phyloP scores from a whole-genome alignment of 1,284 basidiomycete species.

The Malassezia globosa region DNA sequence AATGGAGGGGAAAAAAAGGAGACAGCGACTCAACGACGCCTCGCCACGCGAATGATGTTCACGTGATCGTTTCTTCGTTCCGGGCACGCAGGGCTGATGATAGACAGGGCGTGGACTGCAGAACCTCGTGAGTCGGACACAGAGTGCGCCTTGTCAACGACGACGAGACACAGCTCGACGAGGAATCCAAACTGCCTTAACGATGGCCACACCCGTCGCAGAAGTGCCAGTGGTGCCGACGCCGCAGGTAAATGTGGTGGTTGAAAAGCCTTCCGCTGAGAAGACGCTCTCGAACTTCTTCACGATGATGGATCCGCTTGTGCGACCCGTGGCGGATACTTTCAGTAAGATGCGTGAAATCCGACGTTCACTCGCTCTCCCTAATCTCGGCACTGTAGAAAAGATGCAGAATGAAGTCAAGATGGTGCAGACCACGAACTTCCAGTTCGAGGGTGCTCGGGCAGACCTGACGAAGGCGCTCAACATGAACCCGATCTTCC shows the following conservation, averaged over 20 bases:
- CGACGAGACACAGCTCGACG: too few relatives aligned
- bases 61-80: too few relatives aligned
- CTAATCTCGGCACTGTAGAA: conserved; percentile 43
- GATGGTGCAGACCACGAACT: conserved; percentile 79
- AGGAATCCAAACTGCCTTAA: too few relatives aligned
- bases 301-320: conserved; percentile 24
- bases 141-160: too few relatives aligned
- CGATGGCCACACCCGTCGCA: background rate
- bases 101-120: too few relatives aligned
- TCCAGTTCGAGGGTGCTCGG: conserved; percentile 88
- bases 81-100: too few relatives aligned
- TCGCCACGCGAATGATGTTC: too few relatives aligned
- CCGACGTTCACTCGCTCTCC: conserved; percentile 30
- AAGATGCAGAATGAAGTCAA: conserved; percentile 40
- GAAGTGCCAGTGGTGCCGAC: background rate
- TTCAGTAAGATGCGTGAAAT: conserved; percentile 25
- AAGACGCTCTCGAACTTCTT: conserved; percentile 16
- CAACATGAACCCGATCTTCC: conserved; percentile 87
- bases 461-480: conserved; percentile 91
- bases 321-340: conserved; percentile 25
- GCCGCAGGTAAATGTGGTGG: conserved; percentile 5
- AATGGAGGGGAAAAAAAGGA: too few relatives aligned
- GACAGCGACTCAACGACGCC: too few relatives aligned
- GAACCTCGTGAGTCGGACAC: too few relatives aligned
- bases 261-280: conserved; percentile 3